Conservation (phyloP, 345 rosid genomes). For the Jatropha curcas region DNA sequence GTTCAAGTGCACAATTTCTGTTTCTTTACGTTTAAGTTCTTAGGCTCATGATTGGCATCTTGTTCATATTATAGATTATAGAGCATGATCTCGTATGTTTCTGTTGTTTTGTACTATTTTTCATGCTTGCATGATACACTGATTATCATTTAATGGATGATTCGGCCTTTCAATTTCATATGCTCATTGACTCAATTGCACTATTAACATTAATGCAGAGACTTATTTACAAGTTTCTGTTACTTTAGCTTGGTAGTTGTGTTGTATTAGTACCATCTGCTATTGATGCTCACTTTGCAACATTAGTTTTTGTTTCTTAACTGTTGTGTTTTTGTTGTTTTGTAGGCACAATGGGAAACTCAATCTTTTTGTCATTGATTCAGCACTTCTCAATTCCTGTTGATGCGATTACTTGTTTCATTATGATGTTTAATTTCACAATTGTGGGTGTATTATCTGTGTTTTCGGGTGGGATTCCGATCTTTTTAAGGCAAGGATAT, state of each 20-base stretch:
- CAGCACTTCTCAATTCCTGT: conserved; percentile 83
- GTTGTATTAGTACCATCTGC: conserved; percentile 6
- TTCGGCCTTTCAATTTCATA: background rate
- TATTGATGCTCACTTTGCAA: background rate
- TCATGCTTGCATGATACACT: background rate
- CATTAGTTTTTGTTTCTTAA: background rate
- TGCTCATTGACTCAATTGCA: background rate
- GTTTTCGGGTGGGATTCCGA: conserved; percentile 74
- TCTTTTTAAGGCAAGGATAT: conserved; percentile 75
- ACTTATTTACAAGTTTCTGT: background rate
- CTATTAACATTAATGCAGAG: background rate
- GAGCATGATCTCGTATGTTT: background rate
- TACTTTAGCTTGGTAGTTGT: background rate
- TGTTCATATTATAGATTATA: too few relatives aligned
- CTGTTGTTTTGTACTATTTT: background rate
- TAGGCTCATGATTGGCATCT: background rate
- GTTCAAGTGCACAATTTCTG: background rate
- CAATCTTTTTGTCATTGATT: conserved; percentile 72
- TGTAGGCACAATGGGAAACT: conserved; percentile 88
- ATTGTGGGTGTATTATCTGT: conserved; percentile 79
- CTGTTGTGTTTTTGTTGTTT: conserved; percentile 7
- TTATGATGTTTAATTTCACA: conserved; percentile 81
- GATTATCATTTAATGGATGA: background rate
- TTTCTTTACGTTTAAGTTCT: background rate
- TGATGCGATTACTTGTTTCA: conserved; percentile 69